Percentiles rank a stretch among this genome's conserved stretches.
Evolutionary conservation across 1,139 yeast species (phyloP).

Genomic region (Saccharomyces hybrid): DNA sequence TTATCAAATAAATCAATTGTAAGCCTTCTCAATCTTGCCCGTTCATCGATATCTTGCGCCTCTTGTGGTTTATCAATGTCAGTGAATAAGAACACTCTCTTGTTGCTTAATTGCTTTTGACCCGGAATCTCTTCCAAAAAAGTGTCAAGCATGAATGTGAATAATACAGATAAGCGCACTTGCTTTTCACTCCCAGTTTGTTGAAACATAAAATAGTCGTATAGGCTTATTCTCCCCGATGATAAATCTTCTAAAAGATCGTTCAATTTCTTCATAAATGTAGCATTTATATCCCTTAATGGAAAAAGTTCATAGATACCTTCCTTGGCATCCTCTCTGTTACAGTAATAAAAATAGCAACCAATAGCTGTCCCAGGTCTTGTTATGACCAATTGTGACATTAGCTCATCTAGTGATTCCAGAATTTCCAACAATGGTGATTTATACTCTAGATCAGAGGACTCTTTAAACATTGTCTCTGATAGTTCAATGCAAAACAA

Average conservation of each 20-base stretch:
- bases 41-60: constrained; percentile 30
- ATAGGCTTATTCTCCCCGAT: constrained; percentile 14
- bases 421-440: constrained; percentile 48
- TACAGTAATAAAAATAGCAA: constrained; percentile 51
- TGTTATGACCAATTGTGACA: constrained; percentile 52
- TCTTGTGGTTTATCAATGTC: constrained; percentile 50
- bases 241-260: constrained; percentile 34
- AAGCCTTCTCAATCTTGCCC: constrained; percentile 46
- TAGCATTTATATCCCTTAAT: constrained; percentile 36
- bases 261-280: constrained; percentile 36
- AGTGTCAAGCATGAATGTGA: constrained; percentile 35
- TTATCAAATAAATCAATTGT: constrained; percentile 53
- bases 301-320: constrained; percentile 36
- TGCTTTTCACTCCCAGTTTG: constrained; percentile 12
- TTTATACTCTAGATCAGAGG: constrained; percentile 34
- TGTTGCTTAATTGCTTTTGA: constrained; percentile 35
- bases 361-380: constrained; percentile 62
- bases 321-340: constrained; percentile 19
- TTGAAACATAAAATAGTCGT: constrained; percentile 27
- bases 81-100: constrained; percentile 49
- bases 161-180: constrained; percentile 27
- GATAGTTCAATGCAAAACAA: constrained; percentile 56
- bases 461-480: constrained; percentile 39
- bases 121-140: constrained; percentile 29
- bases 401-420: constrained; percentile 45